Conservation (phyloP, 225 moss, liverwort and hornwort species). For the Pleurozium schreberi region DNA sequence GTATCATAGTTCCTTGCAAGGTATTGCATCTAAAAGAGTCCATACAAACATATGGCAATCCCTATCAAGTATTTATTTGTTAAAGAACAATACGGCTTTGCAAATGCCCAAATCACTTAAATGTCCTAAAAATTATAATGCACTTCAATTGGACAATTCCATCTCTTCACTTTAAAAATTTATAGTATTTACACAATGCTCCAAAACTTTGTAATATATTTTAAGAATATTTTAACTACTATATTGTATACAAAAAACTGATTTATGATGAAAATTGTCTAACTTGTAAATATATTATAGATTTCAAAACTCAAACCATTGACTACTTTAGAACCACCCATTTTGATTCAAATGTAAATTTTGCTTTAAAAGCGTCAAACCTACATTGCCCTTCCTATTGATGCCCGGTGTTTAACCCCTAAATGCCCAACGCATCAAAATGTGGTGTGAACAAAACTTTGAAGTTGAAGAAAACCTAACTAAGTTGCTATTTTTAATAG, state of each 20-base stretch:
- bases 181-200: neutral
- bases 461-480: too few relatives aligned
- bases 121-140: neutral
- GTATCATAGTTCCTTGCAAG: neutral
- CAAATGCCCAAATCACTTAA: neutral
- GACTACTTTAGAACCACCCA: neutral
- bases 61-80: neutral
- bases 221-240: neutral
- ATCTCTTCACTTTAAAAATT: neutral
- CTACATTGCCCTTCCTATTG: too few relatives aligned
- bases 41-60: neutral
- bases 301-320: neutral
- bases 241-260: neutral
- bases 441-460: too few relatives aligned
- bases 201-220: neutral
- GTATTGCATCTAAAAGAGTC: neutral
- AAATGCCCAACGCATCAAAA: too few relatives aligned
- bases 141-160: neutral
- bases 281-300: neutral
- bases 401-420: too few relatives aligned
- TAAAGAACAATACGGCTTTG: neutral
- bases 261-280: too few relatives aligned
- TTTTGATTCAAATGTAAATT: neutral
- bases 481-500: too few relatives aligned
- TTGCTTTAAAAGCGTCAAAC: neutral